These are phyloP conservation scores for Cladosporium velox DNA, from an alignment of 2,329 filamentous ascomycete species.

Conservation along the genomic window DNA sequence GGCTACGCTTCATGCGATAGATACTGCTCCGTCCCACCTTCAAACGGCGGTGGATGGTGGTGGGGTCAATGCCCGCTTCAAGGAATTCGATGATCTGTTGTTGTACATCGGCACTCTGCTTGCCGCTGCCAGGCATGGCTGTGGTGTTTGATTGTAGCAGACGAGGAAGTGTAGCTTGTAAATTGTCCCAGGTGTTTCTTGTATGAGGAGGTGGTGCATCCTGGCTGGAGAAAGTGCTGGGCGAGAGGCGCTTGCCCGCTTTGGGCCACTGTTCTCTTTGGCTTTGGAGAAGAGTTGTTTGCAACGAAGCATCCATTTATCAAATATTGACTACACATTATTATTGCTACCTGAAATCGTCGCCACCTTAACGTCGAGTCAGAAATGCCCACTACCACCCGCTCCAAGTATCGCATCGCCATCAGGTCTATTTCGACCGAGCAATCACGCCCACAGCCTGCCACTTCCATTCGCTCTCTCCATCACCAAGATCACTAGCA, in stretches of 20 bases:
- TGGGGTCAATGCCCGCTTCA: slow-evolving; percentile 38
- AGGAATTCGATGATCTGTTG: slow-evolving; percentile 38
- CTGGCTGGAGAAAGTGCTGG: slow-evolving; percentile 15
- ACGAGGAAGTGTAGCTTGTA: background rate
- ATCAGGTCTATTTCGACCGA: background rate
- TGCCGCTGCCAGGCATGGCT: slow-evolving; percentile 35
- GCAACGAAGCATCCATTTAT: background rate
- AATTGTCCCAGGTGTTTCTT: slow-evolving; percentile 18
- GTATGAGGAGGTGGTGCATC: background rate
- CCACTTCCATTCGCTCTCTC: slow-evolving; percentile 38
- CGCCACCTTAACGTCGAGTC: background rate
- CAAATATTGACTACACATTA: background rate
- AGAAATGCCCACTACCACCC: background rate
- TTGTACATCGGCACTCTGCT: slow-evolving; percentile 35
- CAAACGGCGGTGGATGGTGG: slow-evolving; percentile 37
- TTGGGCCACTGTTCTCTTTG: background rate
- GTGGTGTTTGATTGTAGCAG: background rate
- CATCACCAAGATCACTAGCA: slow-evolving; percentile 41
- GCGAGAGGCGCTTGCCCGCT: background rate
- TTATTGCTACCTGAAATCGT: background rate
- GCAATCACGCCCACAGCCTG: slow-evolving; percentile 40
- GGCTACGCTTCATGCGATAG: slow-evolving; percentile 40
- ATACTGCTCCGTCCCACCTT: slow-evolving; percentile 37
- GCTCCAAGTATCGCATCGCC: background rate
- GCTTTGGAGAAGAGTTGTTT: background rate